Percentiles rank a stretch among this genome's conserved stretches.
Evolutionary conservation across 1,284 basidiomycete genomes (phyloP).

Genomic region (Microbotryum lychnidis-dioicae): DNA sequence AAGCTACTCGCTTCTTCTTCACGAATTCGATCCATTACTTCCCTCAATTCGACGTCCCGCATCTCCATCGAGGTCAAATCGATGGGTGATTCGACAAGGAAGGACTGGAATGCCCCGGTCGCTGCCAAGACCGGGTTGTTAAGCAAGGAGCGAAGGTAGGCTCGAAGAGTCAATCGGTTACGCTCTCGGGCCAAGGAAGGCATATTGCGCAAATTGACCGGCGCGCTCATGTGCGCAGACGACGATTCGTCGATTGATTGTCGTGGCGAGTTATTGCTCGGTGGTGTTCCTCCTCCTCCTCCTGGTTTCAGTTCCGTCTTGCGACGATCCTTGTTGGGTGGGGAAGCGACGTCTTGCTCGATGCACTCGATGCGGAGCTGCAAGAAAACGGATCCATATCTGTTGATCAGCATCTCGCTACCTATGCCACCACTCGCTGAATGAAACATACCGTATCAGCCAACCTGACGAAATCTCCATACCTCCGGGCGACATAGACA

Average conservation of each 20-base stretch:
- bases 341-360: slow-evolving; percentile 63
- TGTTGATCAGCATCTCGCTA: not conserved
- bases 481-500: slow-evolving; percentile 80
- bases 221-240: slow-evolving; percentile 19
- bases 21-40: slow-evolving; percentile 81
- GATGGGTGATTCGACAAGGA: slow-evolving; percentile 72
- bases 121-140: slow-evolving; percentile 65
- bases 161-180: slow-evolving; percentile 87
- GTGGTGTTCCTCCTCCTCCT: not conserved
- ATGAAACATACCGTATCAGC: slow-evolving; percentile 59
- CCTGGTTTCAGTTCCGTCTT: slow-evolving; percentile 17
- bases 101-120: slow-evolving; percentile 75
- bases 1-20: slow-evolving; percentile 83
- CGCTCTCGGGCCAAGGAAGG: slow-evolving; percentile 70
- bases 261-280: slow-evolving; percentile 3
- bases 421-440: not conserved
- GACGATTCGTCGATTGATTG: slow-evolving; percentile 8
- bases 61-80: slow-evolving; percentile 63
- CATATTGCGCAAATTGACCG: slow-evolving; percentile 20
- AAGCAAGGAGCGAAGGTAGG: slow-evolving; percentile 77
- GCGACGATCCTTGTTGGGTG: slow-evolving; percentile 67
- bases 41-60: slow-evolving; percentile 67
- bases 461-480: slow-evolving; percentile 87
- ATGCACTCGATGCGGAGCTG: slow-evolving; percentile 77
- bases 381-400: not conserved